Percentiles rank a stretch among this genome's conserved stretches.
These are phyloP conservation scores for Boletus vermiculosoides DNA, from an alignment of 768 basidiomycete genomes.

Conservation along the genomic window DNA sequence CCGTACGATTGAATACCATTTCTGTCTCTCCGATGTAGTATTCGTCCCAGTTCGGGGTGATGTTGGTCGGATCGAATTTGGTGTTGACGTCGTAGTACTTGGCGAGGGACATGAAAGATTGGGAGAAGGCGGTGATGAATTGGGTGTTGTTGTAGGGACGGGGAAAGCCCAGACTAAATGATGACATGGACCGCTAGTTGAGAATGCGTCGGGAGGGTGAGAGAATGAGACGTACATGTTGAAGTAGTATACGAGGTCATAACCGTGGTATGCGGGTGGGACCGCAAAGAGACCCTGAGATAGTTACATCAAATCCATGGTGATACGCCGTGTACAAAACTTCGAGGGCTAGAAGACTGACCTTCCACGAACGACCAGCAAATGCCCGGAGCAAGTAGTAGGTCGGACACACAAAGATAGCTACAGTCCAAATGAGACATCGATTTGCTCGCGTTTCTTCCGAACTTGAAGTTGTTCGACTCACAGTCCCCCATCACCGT, in stretches of 20 bases:
- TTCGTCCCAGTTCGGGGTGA: too few relatives aligned
- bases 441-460: neutral
- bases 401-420: constrained; percentile 37
- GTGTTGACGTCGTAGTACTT: constrained; percentile 24
- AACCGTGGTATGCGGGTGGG: constrained; percentile 30
- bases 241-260: constrained; percentile 43
- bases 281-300: constrained; percentile 32
- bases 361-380: constrained; percentile 33
- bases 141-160: constrained; percentile 26
- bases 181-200: neutral
- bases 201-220: neutral
- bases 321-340: constrained; percentile 11
- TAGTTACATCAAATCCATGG: neutral
- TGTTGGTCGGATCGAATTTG: constrained; percentile 9
- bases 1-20: too few relatives aligned
- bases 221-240: constrained; percentile 14
- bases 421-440: constrained; percentile 12
- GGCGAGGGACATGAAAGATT: constrained; percentile 26
- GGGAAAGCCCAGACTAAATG: neutral
- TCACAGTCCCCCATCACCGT: constrained; percentile 43
- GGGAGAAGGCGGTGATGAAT: constrained; percentile 29
- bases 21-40: too few relatives aligned
- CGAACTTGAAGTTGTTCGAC: neutral
- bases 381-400: constrained; percentile 33
- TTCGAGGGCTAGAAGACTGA: constrained; percentile 12